Conservation (phyloP, 257 asterid species). For the Oldenlandia corymbosa region DNA sequence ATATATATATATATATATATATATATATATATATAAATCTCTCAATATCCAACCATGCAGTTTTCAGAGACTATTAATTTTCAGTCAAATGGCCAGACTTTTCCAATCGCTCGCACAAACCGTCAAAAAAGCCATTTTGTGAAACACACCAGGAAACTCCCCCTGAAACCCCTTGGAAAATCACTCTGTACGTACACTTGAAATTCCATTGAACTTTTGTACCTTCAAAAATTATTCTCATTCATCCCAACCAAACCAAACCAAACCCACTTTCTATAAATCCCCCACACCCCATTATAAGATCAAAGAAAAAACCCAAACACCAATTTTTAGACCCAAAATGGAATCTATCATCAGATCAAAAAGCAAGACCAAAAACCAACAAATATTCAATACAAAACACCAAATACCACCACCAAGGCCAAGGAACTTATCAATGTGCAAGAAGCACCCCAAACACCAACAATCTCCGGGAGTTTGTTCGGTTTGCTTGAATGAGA, state of each 20-base stretch:
- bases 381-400: slow-evolving; percentile 10
- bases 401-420: slow-evolving; percentile 26
- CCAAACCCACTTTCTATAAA: background rate
- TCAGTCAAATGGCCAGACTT: slow-evolving; percentile 29
- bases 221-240: background rate
- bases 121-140: slow-evolving; percentile 33
- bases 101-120: slow-evolving; percentile 25
- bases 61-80: background rate
- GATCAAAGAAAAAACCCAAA: no score
- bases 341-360: slow-evolving; percentile 37
- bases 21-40: no score
- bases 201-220: background rate
- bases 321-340: no score
- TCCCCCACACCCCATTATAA: no score
- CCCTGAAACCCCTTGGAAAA: slow-evolving; percentile 55
- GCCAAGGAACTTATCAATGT: slow-evolving; percentile 17
- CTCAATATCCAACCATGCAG: slow-evolving; percentile 28
- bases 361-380: slow-evolving; percentile 18
- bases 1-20: no score
- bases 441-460: slow-evolving; percentile 72
- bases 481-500: slow-evolving; percentile 54
- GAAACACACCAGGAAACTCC: slow-evolving; percentile 45
- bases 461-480: slow-evolving; percentile 71
- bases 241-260: background rate
- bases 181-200: slow-evolving; percentile 30